Percentiles rank a stretch among this genome's conserved stretches.
Conservation (phyloP, 1,284 basidiomycete species). For the Ustilago xerochloae region DNA sequence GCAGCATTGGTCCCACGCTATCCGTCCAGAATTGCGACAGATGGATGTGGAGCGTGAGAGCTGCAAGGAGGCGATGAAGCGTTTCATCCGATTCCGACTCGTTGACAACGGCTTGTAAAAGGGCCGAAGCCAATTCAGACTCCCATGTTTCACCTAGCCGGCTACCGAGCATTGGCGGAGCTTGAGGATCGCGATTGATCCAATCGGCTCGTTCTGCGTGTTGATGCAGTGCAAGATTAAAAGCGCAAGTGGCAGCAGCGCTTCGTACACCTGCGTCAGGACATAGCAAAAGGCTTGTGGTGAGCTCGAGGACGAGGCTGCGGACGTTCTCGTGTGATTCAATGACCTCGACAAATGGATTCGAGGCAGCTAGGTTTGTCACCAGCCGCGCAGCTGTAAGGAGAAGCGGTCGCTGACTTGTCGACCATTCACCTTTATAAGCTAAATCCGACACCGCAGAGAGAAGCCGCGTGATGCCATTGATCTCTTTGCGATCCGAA, state of each 20-base stretch:
- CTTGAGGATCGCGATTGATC: conserved; percentile 58
- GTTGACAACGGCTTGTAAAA: conserved; percentile 78
- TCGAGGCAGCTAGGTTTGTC: conserved; percentile 77
- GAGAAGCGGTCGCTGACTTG: conserved; percentile 69
- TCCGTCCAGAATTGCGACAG: conserved; percentile 73
- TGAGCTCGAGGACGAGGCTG: conserved; percentile 71
- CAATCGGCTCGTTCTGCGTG: conserved; percentile 36
- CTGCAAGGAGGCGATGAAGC: conserved; percentile 75
- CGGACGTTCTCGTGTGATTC: conserved; percentile 71
- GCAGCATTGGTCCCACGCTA: conserved; percentile 76
- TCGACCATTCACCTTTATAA: conserved; percentile 71
- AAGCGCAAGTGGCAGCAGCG: conserved; percentile 82
- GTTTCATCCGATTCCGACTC: conserved; percentile 81
- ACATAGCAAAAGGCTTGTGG: conserved; percentile 76
- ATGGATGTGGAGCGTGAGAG: conserved; percentile 78
- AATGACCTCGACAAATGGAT: conserved; percentile 72
- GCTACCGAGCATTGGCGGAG: conserved; percentile 73
- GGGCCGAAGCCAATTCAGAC: conserved; percentile 80
- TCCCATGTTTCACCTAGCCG: conserved; percentile 76
- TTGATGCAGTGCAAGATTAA: conserved; percentile 74
- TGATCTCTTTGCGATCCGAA: conserved; percentile 14
- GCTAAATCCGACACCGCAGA: conserved; percentile 18
- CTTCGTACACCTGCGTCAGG: conserved; percentile 77
- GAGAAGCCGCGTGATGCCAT: conserved; percentile 19
- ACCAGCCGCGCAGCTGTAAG: conserved; percentile 79